Evolutionary conservation across 2,329 filamentous ascomycete genomes (phyloP), one percentile per base, ranked within the genome.

Genomic region (Calonectria ilicicola): DNA sequence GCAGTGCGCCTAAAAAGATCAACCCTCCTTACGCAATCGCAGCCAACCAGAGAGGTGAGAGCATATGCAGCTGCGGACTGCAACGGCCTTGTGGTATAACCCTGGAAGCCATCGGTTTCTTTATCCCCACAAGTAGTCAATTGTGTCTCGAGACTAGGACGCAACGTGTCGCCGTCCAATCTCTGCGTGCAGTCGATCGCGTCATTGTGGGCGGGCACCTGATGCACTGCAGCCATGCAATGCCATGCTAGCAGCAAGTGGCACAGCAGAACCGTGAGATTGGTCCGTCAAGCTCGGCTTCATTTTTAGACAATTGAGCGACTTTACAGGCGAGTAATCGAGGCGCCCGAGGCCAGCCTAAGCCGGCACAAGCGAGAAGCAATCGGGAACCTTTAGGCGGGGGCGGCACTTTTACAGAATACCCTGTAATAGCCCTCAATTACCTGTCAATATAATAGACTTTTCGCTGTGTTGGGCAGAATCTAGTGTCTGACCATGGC

Each of bases 211-310:
- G 62, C 73, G 72, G 72, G 72, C 78, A 79, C 74, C 78, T 79
- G 78, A 79, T 80, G 76, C 72, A 73, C 69, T 79, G 77, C 77
- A 79, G 70, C 67, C 58, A 75, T 75, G 78, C 76, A 76, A 80
- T 79, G 76, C 75, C 65, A 75, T 78, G 76, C 74, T 73, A 75
- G 64, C 74, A 38, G 68, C 65, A 74, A 73, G 76, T 74, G 78
- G 75, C 77, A 77, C 77, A 76, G 78, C 71, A 74, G 63, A 72
- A 71, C 70, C 66, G 65, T 68, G 69, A 74, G 72, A 79, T 77
- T 79, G 75, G 77, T 70, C 67, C 76, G 70, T 72, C 67, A 73
- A 65, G 70, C 58, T 38, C 51, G 42, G 40, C 27, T 74, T 74
- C 66, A 46, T 66, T 74, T 63, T 65, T 64, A 62, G 19, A 56